Evolutionary conservation across 1,284 basidiomycete species (phyloP).

Genomic region (Cutaneotrichosporon spelunceum): DNA sequence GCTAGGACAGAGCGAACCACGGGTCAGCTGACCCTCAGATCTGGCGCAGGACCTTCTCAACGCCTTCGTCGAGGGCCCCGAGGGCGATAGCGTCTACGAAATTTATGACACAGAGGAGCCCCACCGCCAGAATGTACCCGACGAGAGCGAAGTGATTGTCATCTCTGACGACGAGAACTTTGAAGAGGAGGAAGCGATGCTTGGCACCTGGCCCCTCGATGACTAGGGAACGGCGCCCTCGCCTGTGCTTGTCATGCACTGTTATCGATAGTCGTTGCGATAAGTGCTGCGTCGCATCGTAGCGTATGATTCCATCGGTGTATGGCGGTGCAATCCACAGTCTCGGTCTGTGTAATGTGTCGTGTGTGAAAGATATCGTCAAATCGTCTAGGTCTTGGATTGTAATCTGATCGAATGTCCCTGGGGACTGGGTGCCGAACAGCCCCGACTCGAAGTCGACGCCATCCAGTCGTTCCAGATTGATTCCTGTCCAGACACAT

Average conservation of each 20-base stretch:
- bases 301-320: background rate
- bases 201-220: background rate
- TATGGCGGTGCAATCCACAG: background rate
- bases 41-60: slow-evolving; percentile 67
- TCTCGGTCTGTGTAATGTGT: background rate
- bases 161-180: slow-evolving; percentile 17
- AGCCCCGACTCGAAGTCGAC: background rate
- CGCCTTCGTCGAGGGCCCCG: slow-evolving; percentile 68
- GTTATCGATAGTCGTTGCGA: background rate
- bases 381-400: background rate
- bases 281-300: background rate
- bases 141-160: background rate
- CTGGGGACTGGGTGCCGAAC: background rate
- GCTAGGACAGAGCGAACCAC: background rate
- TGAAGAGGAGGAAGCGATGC: slow-evolving; percentile 8
- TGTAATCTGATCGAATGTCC: too few relatives aligned
- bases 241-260: background rate
- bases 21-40: slow-evolving; percentile 52
- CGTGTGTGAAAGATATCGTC: too few relatives aligned
- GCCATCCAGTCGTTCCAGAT: background rate
- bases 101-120: slow-evolving; percentile 54
- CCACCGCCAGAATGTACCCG: background rate
- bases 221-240: background rate
- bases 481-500: background rate
- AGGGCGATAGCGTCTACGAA: slow-evolving; percentile 64